These are phyloP conservation scores for Phytophthora kernoviae DNA, from an alignment of 352 stramenopile species.

Conservation along the genomic window DNA sequence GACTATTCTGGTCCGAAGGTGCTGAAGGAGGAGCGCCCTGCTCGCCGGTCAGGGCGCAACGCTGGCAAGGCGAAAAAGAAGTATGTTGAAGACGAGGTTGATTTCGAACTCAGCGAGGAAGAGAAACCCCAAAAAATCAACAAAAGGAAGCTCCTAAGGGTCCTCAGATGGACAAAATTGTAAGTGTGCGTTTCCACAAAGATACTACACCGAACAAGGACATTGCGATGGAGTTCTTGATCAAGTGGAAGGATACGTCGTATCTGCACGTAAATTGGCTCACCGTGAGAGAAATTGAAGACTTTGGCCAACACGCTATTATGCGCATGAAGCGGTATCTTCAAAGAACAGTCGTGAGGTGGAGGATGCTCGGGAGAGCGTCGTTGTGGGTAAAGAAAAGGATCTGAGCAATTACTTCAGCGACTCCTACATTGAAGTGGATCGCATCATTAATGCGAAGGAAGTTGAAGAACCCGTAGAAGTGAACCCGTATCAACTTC, in stretches of 20 bases:
- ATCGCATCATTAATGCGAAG: slow-evolving; percentile 79
- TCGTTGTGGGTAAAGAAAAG: slow-evolving; percentile 75
- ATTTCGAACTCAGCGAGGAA: slow-evolving; percentile 79
- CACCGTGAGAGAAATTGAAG: slow-evolving; percentile 92
- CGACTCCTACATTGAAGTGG: slow-evolving; percentile 83
- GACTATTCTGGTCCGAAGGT: slow-evolving; percentile 41
- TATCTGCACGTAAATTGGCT: slow-evolving; percentile 99
- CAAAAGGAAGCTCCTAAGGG: slow-evolving; percentile 55
- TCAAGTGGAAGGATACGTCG: slow-evolving; percentile 99
- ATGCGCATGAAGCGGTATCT: slow-evolving; percentile 86
- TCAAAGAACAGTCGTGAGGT: slow-evolving; percentile 88
- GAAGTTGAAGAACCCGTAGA: slow-evolving; percentile 79
- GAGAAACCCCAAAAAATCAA: slow-evolving; percentile 50
- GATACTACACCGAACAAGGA: slow-evolving; percentile 45
- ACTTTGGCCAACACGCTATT: slow-evolving; percentile 79
- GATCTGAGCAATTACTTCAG: slow-evolving; percentile 87
- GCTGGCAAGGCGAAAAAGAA: slow-evolving; percentile 83
- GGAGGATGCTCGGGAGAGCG: slow-evolving; percentile 74
- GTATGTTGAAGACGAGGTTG: slow-evolving; percentile 82
- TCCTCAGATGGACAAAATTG: slow-evolving; percentile 93
- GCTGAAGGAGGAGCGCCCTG: slow-evolving; percentile 58
- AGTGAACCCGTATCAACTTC: slow-evolving; percentile 66
- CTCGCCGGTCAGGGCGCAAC: slow-evolving; percentile 82
- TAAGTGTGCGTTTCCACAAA: slow-evolving; percentile 88
- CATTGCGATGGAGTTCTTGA: slow-evolving; percentile 95